phyloP scores from a whole-genome alignment of 169 alveolate genomes.

The Theileria sp. region DNA sequence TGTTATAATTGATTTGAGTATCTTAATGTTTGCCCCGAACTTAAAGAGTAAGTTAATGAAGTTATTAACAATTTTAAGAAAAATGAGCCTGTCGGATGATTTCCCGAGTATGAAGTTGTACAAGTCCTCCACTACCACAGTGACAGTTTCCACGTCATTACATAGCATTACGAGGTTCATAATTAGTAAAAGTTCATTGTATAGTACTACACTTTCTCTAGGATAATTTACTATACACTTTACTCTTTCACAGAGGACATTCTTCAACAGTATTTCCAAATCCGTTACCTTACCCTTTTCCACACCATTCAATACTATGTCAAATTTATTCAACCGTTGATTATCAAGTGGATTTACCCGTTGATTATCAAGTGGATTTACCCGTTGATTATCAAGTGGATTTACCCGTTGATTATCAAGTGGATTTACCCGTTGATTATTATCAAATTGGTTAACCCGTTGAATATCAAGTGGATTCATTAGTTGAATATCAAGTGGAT shows the following conservation, averaged over 20 bases:
- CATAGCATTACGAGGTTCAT: neutral
- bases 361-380: too few species aligned
- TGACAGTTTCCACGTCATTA: neutral
- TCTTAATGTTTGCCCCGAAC: neutral
- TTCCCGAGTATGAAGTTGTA: neutral
- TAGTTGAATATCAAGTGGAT: too few species aligned
- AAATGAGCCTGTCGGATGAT: neutral
- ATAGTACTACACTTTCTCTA: neutral
- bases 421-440: too few species aligned
- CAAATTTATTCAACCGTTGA: too few species aligned
- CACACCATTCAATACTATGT: too few species aligned
- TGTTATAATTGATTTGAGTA: neutral
- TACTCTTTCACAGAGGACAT: neutral
- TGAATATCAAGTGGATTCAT: too few species aligned
- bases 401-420: too few species aligned
- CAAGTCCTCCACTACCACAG: neutral
- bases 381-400: too few species aligned
- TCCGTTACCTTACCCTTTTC: too few species aligned
- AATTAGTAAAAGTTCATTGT: neutral
- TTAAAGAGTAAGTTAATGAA: neutral
- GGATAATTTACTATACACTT: neutral
- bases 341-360: too few species aligned
- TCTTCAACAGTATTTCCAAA: neutral
- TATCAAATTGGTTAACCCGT: too few species aligned
- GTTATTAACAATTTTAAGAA: neutral